A percentile compares a stretch with the other conserved stretches of the same genome.
These are phyloP conservation scores for Ustilago trichophora DNA, from an alignment of 1,284 basidiomycete genomes.

Conservation along the genomic window DNA sequence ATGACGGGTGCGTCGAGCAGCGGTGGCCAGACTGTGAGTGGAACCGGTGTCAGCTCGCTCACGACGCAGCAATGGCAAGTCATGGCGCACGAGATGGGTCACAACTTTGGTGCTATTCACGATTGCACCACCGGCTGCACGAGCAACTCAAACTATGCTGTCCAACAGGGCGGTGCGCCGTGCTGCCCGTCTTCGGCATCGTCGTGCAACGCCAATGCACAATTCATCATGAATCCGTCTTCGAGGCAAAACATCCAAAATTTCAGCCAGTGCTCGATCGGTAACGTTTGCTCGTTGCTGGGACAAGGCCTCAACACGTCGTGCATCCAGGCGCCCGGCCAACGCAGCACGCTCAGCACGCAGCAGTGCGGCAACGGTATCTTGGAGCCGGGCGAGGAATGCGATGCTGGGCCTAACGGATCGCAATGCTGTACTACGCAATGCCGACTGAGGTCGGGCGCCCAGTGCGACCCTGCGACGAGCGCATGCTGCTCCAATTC, in stretches of 20 bases:
- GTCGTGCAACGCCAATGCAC: slow-evolving; percentile 74
- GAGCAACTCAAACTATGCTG: slow-evolving; percentile 63
- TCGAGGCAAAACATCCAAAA: slow-evolving; percentile 48
- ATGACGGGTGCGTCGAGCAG: slow-evolving; percentile 69
- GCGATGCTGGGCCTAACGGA: slow-evolving; percentile 81
- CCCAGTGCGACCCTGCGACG: slow-evolving; percentile 82
- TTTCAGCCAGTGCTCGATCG: slow-evolving; percentile 74
- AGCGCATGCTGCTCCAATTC: slow-evolving; percentile 78
- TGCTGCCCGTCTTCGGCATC: slow-evolving; percentile 79
- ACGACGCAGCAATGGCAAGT: slow-evolving; percentile 75
- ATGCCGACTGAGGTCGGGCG: slow-evolving; percentile 78
- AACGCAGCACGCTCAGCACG: slow-evolving; percentile 50
- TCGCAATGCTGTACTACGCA: slow-evolving; percentile 77
- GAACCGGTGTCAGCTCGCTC: slow-evolving; percentile 83
- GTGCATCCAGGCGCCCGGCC: slow-evolving; percentile 55
- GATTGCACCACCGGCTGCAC: slow-evolving; percentile 74
- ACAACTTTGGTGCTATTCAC: slow-evolving; percentile 88
- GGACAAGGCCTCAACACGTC: slow-evolving; percentile 66
- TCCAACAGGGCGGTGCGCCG: slow-evolving; percentile 47
- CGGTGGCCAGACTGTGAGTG: slow-evolving; percentile 74
- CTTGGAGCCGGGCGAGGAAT: slow-evolving; percentile 77
- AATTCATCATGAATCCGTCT: slow-evolving; percentile 50
- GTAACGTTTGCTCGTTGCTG: slow-evolving; percentile 77
- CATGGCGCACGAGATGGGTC: slow-evolving; percentile 84
- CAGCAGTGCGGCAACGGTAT: slow-evolving; percentile 68